These are phyloP conservation scores for Diplotaxis tenuifolia DNA, from an alignment of 345 rosid genomes.

Conservation along the genomic window DNA sequence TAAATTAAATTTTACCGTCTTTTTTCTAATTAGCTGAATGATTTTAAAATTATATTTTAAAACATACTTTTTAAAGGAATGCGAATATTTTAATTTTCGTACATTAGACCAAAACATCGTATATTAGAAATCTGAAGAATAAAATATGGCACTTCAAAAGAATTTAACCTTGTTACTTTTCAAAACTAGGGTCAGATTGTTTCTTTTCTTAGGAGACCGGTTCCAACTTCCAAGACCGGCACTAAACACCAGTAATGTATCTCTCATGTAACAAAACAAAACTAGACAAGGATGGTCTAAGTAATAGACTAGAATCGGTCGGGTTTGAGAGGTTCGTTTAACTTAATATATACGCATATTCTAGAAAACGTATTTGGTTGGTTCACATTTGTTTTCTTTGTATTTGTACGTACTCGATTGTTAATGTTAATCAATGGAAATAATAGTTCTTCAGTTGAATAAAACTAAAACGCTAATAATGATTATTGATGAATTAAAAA, in stretches of 20 bases:
- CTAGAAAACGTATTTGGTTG: not conserved
- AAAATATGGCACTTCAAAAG: not conserved
- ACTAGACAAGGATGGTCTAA: not conserved
- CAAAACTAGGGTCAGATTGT: not conserved
- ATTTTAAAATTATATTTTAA: too few relatives aligned
- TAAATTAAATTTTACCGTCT: too few relatives aligned
- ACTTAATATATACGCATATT: not conserved
- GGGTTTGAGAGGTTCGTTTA: not conserved
- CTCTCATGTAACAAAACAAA: not conserved
- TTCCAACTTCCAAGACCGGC: not conserved
- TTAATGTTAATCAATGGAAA: not conserved
- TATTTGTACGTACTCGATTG: not conserved
- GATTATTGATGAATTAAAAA: not conserved
- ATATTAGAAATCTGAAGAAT: not conserved
- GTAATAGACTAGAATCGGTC: not conserved
- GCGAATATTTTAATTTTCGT: too few relatives aligned
- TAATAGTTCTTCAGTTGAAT: not conserved
- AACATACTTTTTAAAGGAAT: too few relatives aligned
- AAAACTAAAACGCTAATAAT: slow-evolving; percentile 1
- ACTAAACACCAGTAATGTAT: not conserved
- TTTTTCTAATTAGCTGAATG: too few relatives aligned
- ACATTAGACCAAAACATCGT: too few relatives aligned
- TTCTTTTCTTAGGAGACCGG: not conserved
- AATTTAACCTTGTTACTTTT: not conserved
- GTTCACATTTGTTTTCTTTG: not conserved